Conservation (phyloP, 2,329 filamentous ascomycete species). For the Chrysosphaeria jannelii region DNA sequence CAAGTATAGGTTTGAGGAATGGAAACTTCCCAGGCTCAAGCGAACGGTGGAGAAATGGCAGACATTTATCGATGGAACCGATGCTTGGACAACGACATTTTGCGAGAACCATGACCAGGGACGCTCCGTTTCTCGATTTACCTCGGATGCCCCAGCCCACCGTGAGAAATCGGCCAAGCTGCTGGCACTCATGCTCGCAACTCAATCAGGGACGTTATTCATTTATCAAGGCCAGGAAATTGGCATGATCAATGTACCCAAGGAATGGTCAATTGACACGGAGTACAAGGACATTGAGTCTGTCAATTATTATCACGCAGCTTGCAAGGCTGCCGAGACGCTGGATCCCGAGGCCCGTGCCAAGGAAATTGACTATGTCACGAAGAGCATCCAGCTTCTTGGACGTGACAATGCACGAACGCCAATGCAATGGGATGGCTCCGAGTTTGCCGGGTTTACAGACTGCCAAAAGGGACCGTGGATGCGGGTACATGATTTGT, state of each 20-base stretch:
- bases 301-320: conserved; percentile 14
- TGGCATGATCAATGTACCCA: conserved; percentile 23
- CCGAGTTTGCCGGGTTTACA: conserved; percentile 29
- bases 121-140: conserved; percentile 21
- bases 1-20: conserved; percentile 21
- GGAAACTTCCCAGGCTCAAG: conserved; percentile 14
- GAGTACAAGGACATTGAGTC: conserved; percentile 18
- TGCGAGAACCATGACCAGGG: conserved; percentile 33
- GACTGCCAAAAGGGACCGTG: conserved; percentile 14
- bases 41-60: conserved; percentile 17
- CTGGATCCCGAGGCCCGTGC: conserved; percentile 11
- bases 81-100: conserved; percentile 28
- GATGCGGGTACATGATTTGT: conserved; percentile 32
- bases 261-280: conserved; percentile 15
- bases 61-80: conserved; percentile 18
- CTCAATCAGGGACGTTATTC: conserved; percentile 21
- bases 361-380: conserved; percentile 14
- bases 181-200: conserved; percentile 17
- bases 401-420: conserved; percentile 35
- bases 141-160: conserved; percentile 13
- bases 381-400: conserved; percentile 23
- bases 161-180: conserved; percentile 19
- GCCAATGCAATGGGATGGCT: conserved; percentile 33
- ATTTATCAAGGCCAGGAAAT: conserved; percentile 31
- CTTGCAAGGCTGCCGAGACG: conserved; percentile 5